phyloP scores from a whole-genome alignment of 2,329 filamentous ascomycete genomes.

The Scortechinia acanthostroma region DNA sequence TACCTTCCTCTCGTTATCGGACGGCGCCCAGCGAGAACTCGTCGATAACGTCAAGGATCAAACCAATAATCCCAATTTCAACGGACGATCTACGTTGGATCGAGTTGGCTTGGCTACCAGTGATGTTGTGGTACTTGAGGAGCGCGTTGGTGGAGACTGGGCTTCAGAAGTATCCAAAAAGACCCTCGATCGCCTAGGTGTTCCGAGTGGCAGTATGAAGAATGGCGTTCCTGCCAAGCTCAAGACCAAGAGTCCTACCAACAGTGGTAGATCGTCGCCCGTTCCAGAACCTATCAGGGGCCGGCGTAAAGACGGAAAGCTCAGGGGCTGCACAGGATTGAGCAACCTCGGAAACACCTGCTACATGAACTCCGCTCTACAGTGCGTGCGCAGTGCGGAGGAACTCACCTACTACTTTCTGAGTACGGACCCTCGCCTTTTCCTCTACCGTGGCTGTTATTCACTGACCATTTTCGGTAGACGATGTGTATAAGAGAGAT shows the following conservation, averaged over 20 bases:
- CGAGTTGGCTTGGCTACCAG: slow-evolving; percentile 64
- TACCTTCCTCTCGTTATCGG: slow-evolving; percentile 40
- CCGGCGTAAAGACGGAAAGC: slow-evolving; percentile 60
- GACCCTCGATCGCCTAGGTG: slow-evolving; percentile 24
- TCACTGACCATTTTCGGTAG: too few relatives aligned
- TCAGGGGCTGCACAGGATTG: slow-evolving; percentile 73
- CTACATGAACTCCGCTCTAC: slow-evolving; percentile 97
- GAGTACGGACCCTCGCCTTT: background rate
- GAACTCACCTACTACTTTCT: slow-evolving; percentile 91
- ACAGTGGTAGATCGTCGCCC: slow-evolving; percentile 66
- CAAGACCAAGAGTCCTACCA: slow-evolving; percentile 17
- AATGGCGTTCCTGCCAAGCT: slow-evolving; percentile 5
- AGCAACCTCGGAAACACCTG: slow-evolving; percentile 93
- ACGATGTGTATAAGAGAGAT: slow-evolving; percentile 61
- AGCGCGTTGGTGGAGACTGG: slow-evolving; percentile 49
- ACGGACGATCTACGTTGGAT: slow-evolving; percentile 62
- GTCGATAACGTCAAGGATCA: slow-evolving; percentile 50
- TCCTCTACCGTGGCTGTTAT: too few relatives aligned
- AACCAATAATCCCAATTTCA: slow-evolving; percentile 70
- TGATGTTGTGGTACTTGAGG: slow-evolving; percentile 77
- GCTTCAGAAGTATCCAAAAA: slow-evolving; percentile 27
- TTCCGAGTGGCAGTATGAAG: slow-evolving; percentile 4
- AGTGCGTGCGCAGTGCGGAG: slow-evolving; percentile 88
- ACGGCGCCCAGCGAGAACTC: slow-evolving; percentile 46
- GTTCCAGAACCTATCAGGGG: slow-evolving; percentile 62